These are phyloP conservation scores for Pterulicium gracile DNA, from an alignment of 1,284 basidiomycete species.

Conservation along the genomic window DNA sequence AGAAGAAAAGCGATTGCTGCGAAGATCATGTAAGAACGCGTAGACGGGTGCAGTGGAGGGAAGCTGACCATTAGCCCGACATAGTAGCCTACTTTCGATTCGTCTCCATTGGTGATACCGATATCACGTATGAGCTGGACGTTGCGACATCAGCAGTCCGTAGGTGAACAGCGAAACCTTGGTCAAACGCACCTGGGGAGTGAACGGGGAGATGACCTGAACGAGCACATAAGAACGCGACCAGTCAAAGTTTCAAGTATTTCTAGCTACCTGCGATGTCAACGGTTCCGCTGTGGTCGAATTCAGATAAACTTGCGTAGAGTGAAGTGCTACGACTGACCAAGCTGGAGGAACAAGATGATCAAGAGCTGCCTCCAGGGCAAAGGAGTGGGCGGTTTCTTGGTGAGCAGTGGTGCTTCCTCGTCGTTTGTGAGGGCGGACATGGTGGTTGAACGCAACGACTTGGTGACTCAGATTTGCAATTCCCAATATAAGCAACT, in stretches of 20 bases:
- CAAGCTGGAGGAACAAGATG: constrained; percentile 31
- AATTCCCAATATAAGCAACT: no score
- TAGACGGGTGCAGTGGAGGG: background rate
- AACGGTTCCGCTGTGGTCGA: background rate
- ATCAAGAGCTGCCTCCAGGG: constrained; percentile 30
- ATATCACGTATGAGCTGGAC: constrained; percentile 53
- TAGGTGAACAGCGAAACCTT: background rate
- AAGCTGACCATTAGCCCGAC: constrained; percentile 52
- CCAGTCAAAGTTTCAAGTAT: background rate
- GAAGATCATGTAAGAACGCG: background rate
- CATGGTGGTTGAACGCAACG: no score
- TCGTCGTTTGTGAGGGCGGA: constrained; percentile 21
- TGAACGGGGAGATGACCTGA: constrained; percentile 70
- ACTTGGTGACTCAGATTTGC: no score
- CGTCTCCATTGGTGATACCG: constrained; percentile 57
- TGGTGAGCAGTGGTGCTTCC: constrained; percentile 24
- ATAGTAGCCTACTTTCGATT: constrained; percentile 53
- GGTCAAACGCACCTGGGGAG: constrained; percentile 38
- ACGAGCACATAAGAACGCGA: no score
- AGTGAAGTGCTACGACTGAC: no score
- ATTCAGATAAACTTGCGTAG: no score
- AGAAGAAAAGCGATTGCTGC: constrained; percentile 70
- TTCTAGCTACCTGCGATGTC: background rate
- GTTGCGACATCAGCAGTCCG: constrained; percentile 1
- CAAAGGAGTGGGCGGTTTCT: constrained; percentile 25